These are phyloP conservation scores for Margaritispora aquatica DNA, from an alignment of 495 filamentous ascomycete species.

Conservation along the genomic window DNA sequence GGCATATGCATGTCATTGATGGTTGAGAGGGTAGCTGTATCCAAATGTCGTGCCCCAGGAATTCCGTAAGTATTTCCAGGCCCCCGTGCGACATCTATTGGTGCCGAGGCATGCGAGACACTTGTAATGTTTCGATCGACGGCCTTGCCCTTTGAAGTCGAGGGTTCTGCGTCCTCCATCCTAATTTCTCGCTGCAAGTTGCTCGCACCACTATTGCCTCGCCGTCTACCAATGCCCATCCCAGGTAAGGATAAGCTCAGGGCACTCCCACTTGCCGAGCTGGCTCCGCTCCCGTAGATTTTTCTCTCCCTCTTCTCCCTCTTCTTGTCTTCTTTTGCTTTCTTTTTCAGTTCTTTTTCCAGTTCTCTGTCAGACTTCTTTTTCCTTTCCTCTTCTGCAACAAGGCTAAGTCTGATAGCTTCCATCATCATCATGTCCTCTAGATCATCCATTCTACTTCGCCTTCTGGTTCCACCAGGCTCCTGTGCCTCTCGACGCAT, in stretches of 20 bases:
- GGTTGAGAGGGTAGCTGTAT: conserved; percentile 12
- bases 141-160: conserved; percentile 70
- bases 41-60: conserved; percentile 19
- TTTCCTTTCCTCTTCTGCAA: conserved; percentile 83
- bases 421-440: conserved; percentile 99
- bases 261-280: conserved; percentile 45
- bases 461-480: conserved; percentile 38
- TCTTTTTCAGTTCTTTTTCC: conserved; percentile 73
- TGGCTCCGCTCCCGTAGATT: conserved; percentile 39
- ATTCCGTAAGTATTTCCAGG: conserved; percentile 21
- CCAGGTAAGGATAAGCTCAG: conserved; percentile 39
- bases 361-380: conserved; percentile 71
- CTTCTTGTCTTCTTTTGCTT: conserved; percentile 78
- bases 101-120: too few relatives aligned
- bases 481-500: conserved; percentile 19
- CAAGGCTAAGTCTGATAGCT: conserved; percentile 82
- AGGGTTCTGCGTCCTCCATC: conserved; percentile 21
- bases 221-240: conserved; percentile 42
- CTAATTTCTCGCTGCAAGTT: conserved; percentile 40
- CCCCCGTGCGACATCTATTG: conserved; percentile 13
- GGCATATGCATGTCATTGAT: conserved; percentile 26
- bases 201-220: conserved; percentile 48
- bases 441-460: conserved; percentile 72
- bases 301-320: conserved; percentile 48
- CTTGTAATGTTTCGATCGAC: conserved; percentile 49